A percentile compares a stretch with the other conserved stretches of the same genome.
phyloP scores from a whole-genome alignment of 306 rosid species.

The Carpinus viminea region DNA sequence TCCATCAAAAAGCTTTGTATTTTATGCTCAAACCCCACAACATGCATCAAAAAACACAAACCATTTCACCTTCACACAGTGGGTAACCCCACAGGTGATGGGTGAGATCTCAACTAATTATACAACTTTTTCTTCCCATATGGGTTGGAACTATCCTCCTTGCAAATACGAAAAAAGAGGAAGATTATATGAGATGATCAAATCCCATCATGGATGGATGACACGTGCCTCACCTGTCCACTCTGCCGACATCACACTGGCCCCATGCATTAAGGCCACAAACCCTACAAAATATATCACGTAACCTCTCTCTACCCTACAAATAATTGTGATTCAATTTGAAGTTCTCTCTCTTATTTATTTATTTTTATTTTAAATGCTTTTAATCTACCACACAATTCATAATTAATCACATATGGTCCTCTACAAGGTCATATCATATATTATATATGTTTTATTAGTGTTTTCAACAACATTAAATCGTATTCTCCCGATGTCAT shows the following conservation, averaged over 20 bases:
- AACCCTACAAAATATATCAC: no score
- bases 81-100: neutral
- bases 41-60: slow-evolving; percentile 34
- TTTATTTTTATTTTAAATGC: neutral
- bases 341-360: fast-evolving
- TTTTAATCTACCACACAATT: neutral
- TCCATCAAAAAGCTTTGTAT: slow-evolving; percentile 35
- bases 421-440: neutral
- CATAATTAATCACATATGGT: neutral
- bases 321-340: neutral
- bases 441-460: no score
- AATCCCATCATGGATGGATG: no score
- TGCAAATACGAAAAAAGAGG: neutral
- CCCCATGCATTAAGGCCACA: slow-evolving; percentile 1
- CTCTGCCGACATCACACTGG: slow-evolving; percentile 17
- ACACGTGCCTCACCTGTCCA: neutral
- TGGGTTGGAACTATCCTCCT: neutral
- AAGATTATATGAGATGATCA: no score
- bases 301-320: neutral
- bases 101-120: neutral
- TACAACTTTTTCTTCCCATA: neutral
- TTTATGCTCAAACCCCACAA: slow-evolving; percentile 51
- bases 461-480: no score
- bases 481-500: no score
- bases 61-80: slow-evolving; percentile 23